Conservation (phyloP, 148 eudicot species). For the Suaeda aralocaspica region DNA sequence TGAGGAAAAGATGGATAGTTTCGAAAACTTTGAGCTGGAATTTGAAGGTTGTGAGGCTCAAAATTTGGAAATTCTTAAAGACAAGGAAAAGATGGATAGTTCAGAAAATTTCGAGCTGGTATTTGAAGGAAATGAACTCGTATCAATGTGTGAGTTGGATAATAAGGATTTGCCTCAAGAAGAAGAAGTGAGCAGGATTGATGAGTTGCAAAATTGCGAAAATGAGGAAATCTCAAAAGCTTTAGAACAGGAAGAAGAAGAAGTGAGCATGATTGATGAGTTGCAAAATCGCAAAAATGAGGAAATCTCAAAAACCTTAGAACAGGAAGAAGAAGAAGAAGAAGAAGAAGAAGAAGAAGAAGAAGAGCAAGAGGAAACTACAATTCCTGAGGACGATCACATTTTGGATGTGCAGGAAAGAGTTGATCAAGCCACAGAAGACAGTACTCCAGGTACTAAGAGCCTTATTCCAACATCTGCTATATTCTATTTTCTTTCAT, state of each 20-base stretch:
- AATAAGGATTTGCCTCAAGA: neutral
- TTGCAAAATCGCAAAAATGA: no score
- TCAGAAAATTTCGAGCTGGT: conserved; percentile 5
- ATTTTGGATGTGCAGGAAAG: conserved; percentile 13
- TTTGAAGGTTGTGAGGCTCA: neutral
- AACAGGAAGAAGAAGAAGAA: neutral
- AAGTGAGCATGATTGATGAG: no score
- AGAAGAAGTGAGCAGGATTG: neutral
- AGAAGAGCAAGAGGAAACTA: conserved; percentile 14
- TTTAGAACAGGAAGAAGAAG: neutral
- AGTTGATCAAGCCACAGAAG: conserved; percentile 3
- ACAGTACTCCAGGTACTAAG: conserved; percentile 18
- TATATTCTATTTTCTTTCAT: neutral
- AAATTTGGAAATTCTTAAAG: neutral
- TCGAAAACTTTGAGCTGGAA: neutral
- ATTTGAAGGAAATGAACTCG: neutral
- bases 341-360: conserved; percentile 1
- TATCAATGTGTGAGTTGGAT: neutral
- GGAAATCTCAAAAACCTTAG: neutral
- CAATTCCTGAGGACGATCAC: conserved; percentile 11
- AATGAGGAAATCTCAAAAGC: neutral
- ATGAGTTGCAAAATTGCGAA: neutral
- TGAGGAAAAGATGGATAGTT: no score
- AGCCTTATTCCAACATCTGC: neutral
- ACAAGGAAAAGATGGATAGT: neutral